Conservation (phyloP, 257 asterid species). For the Rubia yunnanensis region DNA sequence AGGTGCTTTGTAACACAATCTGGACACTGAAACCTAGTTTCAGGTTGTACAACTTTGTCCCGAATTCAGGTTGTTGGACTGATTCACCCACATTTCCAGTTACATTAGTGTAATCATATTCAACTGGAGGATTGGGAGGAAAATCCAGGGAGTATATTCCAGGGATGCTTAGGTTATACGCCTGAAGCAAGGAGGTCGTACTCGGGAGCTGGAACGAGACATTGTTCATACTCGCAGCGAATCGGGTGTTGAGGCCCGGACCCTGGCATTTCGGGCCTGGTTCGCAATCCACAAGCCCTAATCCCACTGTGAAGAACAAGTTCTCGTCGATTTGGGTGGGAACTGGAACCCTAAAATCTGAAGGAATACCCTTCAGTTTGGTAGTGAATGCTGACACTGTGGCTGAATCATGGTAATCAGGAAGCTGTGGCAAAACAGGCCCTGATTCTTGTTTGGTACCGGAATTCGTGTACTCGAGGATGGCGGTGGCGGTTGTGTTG, state of each 20-base stretch:
- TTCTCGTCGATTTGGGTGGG: constrained; percentile 27
- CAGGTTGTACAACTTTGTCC: constrained; percentile 20
- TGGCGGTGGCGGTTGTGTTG: constrained; percentile 38
- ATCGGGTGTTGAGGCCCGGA: constrained; percentile 32
- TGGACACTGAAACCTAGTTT: constrained; percentile 24
- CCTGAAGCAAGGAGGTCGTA: constrained; percentile 33
- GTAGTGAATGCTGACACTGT: constrained; percentile 23
- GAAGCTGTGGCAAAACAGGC: constrained; percentile 29
- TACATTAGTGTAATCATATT: constrained; percentile 14
- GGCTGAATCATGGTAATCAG: constrained; percentile 25
- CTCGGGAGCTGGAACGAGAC: constrained; percentile 33
- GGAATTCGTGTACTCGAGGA: constrained; percentile 29
- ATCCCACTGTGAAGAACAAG: constrained; percentile 35
- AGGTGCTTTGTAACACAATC: constrained; percentile 25
- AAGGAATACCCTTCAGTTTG: constrained; percentile 14
- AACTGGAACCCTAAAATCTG: constrained; percentile 20
- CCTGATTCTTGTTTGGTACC: constrained; percentile 3
- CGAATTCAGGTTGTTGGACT: constrained; percentile 20
- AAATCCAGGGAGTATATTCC: constrained; percentile 25
- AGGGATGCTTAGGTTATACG: constrained; percentile 24
- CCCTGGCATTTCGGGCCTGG: constrained; percentile 40
- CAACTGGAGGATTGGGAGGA: constrained; percentile 24
- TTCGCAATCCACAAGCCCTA: constrained; percentile 23
- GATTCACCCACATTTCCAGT: constrained; percentile 19
- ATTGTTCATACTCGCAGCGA: constrained; percentile 34